Evolutionary conservation across 2,329 filamentous ascomycete genomes (phyloP).

Genomic region (Metarhizium robertsii): DNA sequence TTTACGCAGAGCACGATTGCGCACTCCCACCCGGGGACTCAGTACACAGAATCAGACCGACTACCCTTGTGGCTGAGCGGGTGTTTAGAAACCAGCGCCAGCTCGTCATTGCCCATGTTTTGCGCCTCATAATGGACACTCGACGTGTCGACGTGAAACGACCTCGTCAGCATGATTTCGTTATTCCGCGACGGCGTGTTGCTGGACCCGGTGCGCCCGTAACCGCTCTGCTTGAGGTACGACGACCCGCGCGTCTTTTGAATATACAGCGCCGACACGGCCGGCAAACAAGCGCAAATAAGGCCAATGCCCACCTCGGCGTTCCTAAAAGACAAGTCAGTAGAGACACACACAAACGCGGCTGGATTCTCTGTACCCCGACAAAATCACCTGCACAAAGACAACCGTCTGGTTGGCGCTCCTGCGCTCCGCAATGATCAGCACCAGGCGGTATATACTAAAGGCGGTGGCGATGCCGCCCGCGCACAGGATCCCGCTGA

Average conservation of each 20-base stretch:
- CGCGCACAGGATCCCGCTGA: slow-evolving; percentile 19
- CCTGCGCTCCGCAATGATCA: slow-evolving; percentile 15
- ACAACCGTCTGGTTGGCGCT: slow-evolving; percentile 17
- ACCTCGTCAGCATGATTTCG: slow-evolving; percentile 21
- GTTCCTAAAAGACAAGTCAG: slow-evolving; percentile 10
- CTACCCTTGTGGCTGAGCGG: not conserved
- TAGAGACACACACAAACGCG: too few relatives aligned
- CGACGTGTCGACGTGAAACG: slow-evolving; percentile 17
- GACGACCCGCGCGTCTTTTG: slow-evolving; percentile 11
- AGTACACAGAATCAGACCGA: too few relatives aligned
- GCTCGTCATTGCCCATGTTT: slow-evolving; percentile 14
- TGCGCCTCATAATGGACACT: slow-evolving; percentile 8
- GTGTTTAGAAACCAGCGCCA: slow-evolving; percentile 10
- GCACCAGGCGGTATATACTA: slow-evolving; percentile 18
- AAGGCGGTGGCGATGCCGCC: slow-evolving; percentile 22
- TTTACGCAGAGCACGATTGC: too few relatives aligned
- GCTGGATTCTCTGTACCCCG: slow-evolving; percentile 10
- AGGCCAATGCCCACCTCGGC: slow-evolving; percentile 22
- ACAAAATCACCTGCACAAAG: slow-evolving; percentile 17
- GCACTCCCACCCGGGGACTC: too few relatives aligned
- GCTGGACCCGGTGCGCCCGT: slow-evolving; percentile 1
- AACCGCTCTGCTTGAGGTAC: slow-evolving; percentile 13
- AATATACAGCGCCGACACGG: slow-evolving; percentile 15
- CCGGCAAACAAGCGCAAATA: slow-evolving; percentile 21
- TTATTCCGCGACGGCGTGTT: slow-evolving; percentile 7